A percentile compares a stretch with the other conserved stretches of the same genome.
These are phyloP conservation scores for Cladorrhinum sp. DNA, from an alignment of 2,329 filamentous ascomycete genomes.

Conservation along the genomic window DNA sequence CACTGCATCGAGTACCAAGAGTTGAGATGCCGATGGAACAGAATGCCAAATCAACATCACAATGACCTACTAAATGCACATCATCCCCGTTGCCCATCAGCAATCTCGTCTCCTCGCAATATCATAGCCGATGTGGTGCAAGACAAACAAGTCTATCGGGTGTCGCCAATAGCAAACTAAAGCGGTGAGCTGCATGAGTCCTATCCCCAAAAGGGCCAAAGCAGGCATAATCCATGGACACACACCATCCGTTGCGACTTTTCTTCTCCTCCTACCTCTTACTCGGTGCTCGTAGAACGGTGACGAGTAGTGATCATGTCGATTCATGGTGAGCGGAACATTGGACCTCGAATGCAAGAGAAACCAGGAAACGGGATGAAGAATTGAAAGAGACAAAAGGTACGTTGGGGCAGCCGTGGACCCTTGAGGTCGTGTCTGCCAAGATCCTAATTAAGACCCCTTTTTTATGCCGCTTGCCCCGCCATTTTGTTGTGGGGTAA, in stretches of 20 bases:
- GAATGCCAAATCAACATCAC: too few relatives aligned
- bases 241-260: background rate
- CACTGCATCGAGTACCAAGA: background rate
- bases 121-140: background rate
- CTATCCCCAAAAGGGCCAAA: background rate
- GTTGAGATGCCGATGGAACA: too few relatives aligned
- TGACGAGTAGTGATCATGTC: background rate
- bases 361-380: background rate
- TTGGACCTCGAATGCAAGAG: background rate
- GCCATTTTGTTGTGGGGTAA: background rate
- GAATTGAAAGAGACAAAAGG: background rate
- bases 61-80: background rate
- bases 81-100: background rate
- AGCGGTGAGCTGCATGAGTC: conserved; percentile 7
- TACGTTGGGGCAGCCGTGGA: background rate
- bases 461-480: background rate
- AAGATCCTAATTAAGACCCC: background rate
- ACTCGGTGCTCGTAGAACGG: too few relatives aligned
- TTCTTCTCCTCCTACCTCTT: background rate
- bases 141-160: background rate
- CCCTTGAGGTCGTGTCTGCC: background rate
- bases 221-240: background rate
- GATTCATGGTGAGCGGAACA: background rate
- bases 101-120: conserved; percentile 1
- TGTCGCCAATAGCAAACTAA: conserved; percentile 5